phyloP scores from a whole-genome alignment of 257 asterid genomes.

The Petrea volubilis region DNA sequence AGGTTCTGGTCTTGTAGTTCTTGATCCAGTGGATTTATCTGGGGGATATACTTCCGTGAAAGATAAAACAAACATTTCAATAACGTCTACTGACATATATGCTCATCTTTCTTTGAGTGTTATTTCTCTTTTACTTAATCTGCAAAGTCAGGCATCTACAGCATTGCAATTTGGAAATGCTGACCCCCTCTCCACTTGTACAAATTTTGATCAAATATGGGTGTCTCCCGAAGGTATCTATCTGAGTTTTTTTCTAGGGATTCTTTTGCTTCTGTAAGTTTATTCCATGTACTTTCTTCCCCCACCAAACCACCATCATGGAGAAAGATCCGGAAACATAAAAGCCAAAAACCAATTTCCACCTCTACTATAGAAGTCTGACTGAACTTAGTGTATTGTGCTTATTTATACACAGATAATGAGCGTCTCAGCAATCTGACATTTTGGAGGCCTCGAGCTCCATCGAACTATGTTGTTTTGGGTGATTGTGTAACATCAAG shows the following conservation, averaged over 20 bases:
- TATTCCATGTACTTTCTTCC: not conserved
- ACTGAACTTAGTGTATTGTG: constrained; percentile 8
- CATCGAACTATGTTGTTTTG: constrained; percentile 85
- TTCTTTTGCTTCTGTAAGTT: constrained; percentile 9
- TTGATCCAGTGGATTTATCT: constrained; percentile 96
- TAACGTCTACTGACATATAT: constrained; percentile 79
- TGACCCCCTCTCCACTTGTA: constrained; percentile 86
- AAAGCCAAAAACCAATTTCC: not conserved
- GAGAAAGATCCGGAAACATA: not conserved
- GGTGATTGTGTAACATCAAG: constrained; percentile 98
- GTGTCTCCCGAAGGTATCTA: constrained; percentile 83
- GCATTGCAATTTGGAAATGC: constrained; percentile 91
- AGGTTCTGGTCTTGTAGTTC: constrained; percentile 95
- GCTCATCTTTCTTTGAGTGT: constrained; percentile 92
- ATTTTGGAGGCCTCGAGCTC: constrained; percentile 99
- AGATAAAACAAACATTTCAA: constrained; percentile 82
- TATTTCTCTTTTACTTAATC: constrained; percentile 85
- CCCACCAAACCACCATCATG: not conserved
- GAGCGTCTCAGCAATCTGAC: constrained; percentile 82
- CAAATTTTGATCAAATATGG: constrained; percentile 88
- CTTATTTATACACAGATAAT: constrained; percentile 56
- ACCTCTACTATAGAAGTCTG: not conserved
- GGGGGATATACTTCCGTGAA: constrained; percentile 95
- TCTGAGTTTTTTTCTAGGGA: constrained; percentile 14
- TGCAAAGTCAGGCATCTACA: constrained; percentile 82